Evolutionary conservation across 108 stramenopile species (phyloP), one percentile per base, ranked within the genome.

Genomic region (Schizochytrium sp.): DNA sequence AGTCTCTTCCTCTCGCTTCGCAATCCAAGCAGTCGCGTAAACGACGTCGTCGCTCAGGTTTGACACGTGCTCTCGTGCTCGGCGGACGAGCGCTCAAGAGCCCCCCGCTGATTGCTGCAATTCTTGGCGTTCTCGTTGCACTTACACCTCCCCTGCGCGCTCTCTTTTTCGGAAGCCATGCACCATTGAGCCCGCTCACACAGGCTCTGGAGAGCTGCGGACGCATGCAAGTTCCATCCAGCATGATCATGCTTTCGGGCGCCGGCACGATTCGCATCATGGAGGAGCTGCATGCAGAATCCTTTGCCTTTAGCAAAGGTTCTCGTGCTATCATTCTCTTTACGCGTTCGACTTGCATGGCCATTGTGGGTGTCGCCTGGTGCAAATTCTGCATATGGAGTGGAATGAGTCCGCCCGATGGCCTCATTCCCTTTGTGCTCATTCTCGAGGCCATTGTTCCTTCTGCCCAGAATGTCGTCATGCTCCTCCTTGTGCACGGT

Each of bases 231-330:
- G 76, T 83, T 23, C 76, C 76, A 25, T 21, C 76, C 6, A 83
- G 76, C 28, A 83, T 83, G 76, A 47, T 83, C 51, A 83, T 83
- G 76, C 76, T 83, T 23, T 83, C 76, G n/a, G 76, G 76, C n/a
- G 76, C 76, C 16, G 76, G 76, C n/a, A 83, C 51, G 10, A 47
- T 83, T 23, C 76, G 76, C 48, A 83, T 83, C 51, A 83, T 83
- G 76, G 76, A 83, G 51, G 51, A 83, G 48, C 51, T 83, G 4
- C 45, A 83, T 53, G 51, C 76, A 1, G 51, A 53, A 18, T 53
- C 45, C 8, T 83, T 83, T 83, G n/a, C 12, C 45, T 83, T 83
- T 83, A 45, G 43, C 6, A 53, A 47, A 12, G 14, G 43, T 18
- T 55, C 76, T 3, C 76, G 76, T 12, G 48, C 23, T 16, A 83